These are phyloP conservation scores for Penicillium crustosum DNA, from an alignment of 2,329 filamentous ascomycete species.

Conservation along the genomic window DNA sequence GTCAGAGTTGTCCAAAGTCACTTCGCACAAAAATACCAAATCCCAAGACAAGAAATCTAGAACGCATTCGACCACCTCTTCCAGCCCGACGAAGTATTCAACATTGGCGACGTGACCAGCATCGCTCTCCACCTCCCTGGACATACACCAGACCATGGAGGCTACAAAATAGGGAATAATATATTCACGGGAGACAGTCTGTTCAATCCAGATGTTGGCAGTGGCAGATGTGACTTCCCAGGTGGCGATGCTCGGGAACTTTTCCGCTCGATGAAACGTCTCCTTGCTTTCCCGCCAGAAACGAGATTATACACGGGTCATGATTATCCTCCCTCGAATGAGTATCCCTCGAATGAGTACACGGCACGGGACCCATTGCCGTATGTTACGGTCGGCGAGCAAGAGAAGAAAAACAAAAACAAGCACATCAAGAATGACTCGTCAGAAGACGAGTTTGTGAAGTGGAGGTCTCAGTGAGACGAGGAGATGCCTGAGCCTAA, in stretches of 20 bases:
- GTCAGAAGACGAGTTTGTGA: conserved; percentile 35
- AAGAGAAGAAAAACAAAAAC: conserved; percentile 37
- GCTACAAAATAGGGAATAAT: conserved; percentile 53
- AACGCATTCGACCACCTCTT: conserved; percentile 56
- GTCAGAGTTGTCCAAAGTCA: conserved; percentile 54
- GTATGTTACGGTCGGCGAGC: conserved; percentile 39
- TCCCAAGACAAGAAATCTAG: conserved; percentile 46
- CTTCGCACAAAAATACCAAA: conserved; percentile 53
- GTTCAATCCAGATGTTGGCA: conserved; percentile 53
- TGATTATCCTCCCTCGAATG: conserved; percentile 46
- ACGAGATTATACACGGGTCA: conserved; percentile 55
- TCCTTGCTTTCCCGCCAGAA: conserved; percentile 45
- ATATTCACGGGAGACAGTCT: conserved; percentile 55
- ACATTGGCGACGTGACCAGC: conserved; percentile 49
- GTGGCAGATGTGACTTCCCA: conserved; percentile 56
- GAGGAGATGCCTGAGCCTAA: conserved; percentile 31
- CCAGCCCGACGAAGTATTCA: conserved; percentile 55
- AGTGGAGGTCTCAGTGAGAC: conserved; percentile 34
- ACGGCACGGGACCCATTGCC: conserved; percentile 7
- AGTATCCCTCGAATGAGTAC: conserved; percentile 25
- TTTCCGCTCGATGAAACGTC: conserved; percentile 45
- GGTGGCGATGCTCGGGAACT: conserved; percentile 47
- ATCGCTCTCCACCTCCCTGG: conserved; percentile 58
- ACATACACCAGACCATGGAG: conserved; percentile 62
- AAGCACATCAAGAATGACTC: conserved; percentile 34